A percentile compares a stretch with the other conserved stretches of the same genome.
phyloP scores from a whole-genome alignment of 73 alveolate genomes.

The Paramecium sonneborni region DNA sequence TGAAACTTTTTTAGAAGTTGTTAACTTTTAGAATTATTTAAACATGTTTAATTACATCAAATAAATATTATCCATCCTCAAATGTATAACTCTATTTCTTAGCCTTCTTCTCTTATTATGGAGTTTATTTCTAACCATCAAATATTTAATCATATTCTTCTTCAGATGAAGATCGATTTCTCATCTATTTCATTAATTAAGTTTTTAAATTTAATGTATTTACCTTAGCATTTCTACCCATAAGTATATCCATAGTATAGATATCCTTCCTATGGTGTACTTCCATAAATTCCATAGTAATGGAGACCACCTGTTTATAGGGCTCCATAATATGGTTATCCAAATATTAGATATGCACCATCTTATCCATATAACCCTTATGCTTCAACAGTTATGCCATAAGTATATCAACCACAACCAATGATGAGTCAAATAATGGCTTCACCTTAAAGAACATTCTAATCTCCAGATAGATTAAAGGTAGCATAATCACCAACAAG shows the following conservation, averaged over 20 bases:
- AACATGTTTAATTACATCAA: neutral
- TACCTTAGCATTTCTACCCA: neutral
- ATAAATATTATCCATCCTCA: slow-evolving; percentile 32
- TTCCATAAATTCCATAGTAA: neutral
- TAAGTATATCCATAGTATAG: neutral
- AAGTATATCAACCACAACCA: neutral
- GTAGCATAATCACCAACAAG: neutral
- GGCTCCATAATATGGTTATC: slow-evolving; percentile 1
- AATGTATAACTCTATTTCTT: neutral
- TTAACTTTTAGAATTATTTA: neutral
- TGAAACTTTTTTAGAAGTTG: neutral
- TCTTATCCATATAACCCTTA: neutral
- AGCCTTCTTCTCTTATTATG: neutral
- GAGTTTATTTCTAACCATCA: neutral
- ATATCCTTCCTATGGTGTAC: slow-evolving; percentile 16
- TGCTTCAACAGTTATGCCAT: neutral
- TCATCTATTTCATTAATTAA: slow-evolving; percentile 8
- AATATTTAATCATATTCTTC: neutral
- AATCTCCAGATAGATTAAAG: slow-evolving; percentile 8
- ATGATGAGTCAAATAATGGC: slow-evolving; percentile 33
- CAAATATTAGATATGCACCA: neutral
- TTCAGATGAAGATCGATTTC: neutral
- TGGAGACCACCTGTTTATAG: slow-evolving; percentile 12
- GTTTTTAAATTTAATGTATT: neutral
- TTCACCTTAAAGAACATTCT: slow-evolving; percentile 37